Conservation (phyloP, 345 rosid species). For the Kandelia obovata region DNA sequence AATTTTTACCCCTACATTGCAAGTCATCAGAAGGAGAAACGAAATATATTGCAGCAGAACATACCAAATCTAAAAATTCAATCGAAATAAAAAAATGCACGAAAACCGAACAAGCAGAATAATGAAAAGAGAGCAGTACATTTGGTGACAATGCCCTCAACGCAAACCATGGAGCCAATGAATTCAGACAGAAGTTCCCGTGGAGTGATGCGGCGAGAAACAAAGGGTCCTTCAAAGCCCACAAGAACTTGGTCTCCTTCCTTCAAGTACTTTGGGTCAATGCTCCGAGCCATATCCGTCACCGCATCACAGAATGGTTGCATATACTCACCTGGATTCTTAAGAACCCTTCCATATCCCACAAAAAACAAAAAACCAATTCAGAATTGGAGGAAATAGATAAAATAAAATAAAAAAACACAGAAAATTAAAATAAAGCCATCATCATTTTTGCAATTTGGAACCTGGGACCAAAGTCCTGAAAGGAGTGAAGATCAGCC, state of each 20-base stretch:
- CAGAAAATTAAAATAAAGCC: neutral
- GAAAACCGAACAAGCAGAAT: neutral
- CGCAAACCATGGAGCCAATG: conserved; percentile 95
- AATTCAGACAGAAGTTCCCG: conserved; percentile 90
- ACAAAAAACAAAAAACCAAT: neutral
- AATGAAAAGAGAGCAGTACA: conserved; percentile 37
- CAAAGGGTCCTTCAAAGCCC: conserved; percentile 95
- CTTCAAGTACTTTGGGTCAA: conserved; percentile 69
- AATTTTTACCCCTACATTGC: neutral
- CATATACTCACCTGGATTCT: conserved; percentile 78
- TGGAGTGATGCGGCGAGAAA: conserved; percentile 89
- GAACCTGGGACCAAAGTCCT: conserved; percentile 69
- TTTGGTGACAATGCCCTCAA: conserved; percentile 93
- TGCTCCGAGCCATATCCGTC: conserved; percentile 66
- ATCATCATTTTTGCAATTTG: neutral
- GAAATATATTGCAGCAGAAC: neutral
- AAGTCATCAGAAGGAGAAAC: no score
- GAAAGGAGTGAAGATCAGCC: conserved; percentile 77
- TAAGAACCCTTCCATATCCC: conserved; percentile 48
- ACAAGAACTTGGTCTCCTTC: conserved; percentile 82
- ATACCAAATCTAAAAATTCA: neutral
- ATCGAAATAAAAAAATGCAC: neutral
- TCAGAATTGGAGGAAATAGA: neutral
- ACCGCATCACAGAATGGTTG: conserved; percentile 92
- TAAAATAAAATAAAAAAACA: neutral